These are phyloP conservation scores for Coemansia sp. DNA, from an alignment of 192 early-diverging fungal species.

Conservation along the genomic window DNA sequence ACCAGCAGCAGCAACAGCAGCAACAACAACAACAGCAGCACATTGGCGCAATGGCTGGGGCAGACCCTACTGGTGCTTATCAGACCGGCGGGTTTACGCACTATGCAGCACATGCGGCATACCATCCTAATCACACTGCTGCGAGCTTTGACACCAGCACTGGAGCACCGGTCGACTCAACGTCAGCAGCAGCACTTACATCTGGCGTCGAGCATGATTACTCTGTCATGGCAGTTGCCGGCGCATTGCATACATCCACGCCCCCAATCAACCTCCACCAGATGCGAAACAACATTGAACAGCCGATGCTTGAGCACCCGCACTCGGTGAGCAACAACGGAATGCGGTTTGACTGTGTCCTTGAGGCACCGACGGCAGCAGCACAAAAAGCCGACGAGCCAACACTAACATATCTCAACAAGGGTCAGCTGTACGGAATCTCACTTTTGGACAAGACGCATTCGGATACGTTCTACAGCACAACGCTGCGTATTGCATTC, in stretches of 20 bases:
- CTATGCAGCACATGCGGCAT: constrained; percentile 25
- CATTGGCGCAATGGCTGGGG: constrained; percentile 10
- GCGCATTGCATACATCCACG: constrained; percentile 12
- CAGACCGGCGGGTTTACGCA: constrained; percentile 17
- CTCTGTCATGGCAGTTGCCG: constrained; percentile 21
- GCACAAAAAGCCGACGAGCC: constrained; percentile 56
- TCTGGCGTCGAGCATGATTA: constrained; percentile 26
- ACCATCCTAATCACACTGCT: constrained; percentile 25
- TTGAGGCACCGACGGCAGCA: constrained; percentile 46
- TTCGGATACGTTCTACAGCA: constrained; percentile 53
- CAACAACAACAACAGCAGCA: constrained; percentile 19
- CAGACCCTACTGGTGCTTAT: constrained; percentile 11
- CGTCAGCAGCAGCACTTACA: constrained; percentile 8
- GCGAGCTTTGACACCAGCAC: constrained; percentile 5
- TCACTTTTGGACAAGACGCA: constrained; percentile 52
- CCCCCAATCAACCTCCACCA: constrained; percentile 15
- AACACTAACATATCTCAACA: constrained; percentile 69
- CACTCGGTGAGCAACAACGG: constrained; percentile 7
- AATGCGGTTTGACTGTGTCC: constrained; percentile 35
- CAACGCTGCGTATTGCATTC: constrained; percentile 63
- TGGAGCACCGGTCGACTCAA: constrained; percentile 8
- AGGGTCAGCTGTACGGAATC: constrained; percentile 63
- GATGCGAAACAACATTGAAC: constrained; percentile 10
- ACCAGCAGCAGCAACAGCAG: constrained; percentile 17
- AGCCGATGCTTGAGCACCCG: constrained; percentile 9